These are phyloP conservation scores for Mercurialis annua DNA, from an alignment of 345 rosid genomes.

Conservation along the genomic window DNA sequence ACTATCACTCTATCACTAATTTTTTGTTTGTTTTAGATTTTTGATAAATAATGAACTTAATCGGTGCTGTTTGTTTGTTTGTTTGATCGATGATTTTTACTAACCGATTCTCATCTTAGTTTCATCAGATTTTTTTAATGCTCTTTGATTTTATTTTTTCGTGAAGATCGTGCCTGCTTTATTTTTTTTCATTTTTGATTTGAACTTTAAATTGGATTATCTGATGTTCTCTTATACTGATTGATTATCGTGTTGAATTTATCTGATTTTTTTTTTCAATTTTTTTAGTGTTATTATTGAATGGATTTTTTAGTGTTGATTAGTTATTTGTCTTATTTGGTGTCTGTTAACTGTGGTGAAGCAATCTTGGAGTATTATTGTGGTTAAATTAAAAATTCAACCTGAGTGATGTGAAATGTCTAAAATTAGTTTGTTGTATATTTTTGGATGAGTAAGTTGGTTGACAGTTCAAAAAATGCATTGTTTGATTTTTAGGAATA, in stretches of 20 bases:
- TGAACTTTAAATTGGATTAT: background rate
- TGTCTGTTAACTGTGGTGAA: no score
- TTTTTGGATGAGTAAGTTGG: no score
- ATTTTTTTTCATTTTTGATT: background rate
- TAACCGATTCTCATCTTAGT: background rate
- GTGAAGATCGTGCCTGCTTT: constrained; percentile 3
- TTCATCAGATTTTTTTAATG: background rate
- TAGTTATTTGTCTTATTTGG: no score
- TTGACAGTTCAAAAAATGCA: no score
- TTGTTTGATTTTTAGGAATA: no score
- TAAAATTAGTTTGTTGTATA: no score
- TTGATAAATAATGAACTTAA: background rate
- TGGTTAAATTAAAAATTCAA: no score
- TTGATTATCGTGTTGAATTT: background rate
- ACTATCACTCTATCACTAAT: background rate
- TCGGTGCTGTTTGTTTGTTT: background rate
- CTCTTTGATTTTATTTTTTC: background rate
- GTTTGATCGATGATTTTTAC: constrained; percentile 7
- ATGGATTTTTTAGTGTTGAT: no score
- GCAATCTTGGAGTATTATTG: no score
- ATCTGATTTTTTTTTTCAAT: no score
- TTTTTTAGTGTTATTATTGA: no score
- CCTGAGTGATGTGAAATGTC: no score
- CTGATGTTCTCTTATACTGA: background rate
- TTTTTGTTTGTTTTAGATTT: background rate